These are phyloP conservation scores for Byssoonygena ceratinophila DNA, from an alignment of 2,329 filamentous ascomycete genomes.

Conservation along the genomic window DNA sequence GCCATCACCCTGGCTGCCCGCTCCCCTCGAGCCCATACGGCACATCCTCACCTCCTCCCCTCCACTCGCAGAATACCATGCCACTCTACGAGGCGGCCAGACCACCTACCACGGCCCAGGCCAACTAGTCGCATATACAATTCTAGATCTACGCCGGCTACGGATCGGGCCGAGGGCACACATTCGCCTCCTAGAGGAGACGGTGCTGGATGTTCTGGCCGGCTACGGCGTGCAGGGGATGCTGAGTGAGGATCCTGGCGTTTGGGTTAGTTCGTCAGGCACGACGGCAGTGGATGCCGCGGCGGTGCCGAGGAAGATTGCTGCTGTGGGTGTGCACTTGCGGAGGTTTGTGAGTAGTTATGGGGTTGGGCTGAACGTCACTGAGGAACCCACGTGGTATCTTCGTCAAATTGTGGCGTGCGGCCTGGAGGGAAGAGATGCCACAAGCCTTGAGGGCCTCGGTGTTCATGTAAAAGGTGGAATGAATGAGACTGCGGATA, in stretches of 20 bases:
- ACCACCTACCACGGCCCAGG: slow-evolving; percentile 94
- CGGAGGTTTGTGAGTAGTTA: slow-evolving; percentile 72
- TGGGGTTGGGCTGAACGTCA: slow-evolving; percentile 59
- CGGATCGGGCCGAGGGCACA: slow-evolving; percentile 62
- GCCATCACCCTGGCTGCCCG: slow-evolving; percentile 21
- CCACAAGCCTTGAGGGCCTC: slow-evolving; percentile 61
- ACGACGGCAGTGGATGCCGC: not conserved
- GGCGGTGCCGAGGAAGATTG: slow-evolving; percentile 53
- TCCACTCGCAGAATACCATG: slow-evolving; percentile 50
- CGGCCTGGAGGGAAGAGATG: slow-evolving; percentile 66
- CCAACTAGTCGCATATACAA: slow-evolving; percentile 83
- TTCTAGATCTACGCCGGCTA: slow-evolving; percentile 67
- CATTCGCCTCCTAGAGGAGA: slow-evolving; percentile 65
- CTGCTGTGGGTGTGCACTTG: slow-evolving; percentile 84
- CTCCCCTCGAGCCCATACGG: slow-evolving; percentile 30
- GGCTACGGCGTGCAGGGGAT: slow-evolving; percentile 45
- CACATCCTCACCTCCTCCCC: slow-evolving; percentile 25
- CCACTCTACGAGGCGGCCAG: slow-evolving; percentile 73
- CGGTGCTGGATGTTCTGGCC: slow-evolving; percentile 56
- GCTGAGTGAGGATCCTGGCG: slow-evolving; percentile 64
- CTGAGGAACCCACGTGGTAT: slow-evolving; percentile 53
- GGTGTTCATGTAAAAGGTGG: slow-evolving; percentile 22
- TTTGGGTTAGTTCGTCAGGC: slow-evolving; percentile 51
- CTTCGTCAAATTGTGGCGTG: slow-evolving; percentile 72
- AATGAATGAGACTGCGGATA: slow-evolving; percentile 32